Conservation (phyloP, 768 basidiomycete species). For the Galerina sulciceps region DNA sequence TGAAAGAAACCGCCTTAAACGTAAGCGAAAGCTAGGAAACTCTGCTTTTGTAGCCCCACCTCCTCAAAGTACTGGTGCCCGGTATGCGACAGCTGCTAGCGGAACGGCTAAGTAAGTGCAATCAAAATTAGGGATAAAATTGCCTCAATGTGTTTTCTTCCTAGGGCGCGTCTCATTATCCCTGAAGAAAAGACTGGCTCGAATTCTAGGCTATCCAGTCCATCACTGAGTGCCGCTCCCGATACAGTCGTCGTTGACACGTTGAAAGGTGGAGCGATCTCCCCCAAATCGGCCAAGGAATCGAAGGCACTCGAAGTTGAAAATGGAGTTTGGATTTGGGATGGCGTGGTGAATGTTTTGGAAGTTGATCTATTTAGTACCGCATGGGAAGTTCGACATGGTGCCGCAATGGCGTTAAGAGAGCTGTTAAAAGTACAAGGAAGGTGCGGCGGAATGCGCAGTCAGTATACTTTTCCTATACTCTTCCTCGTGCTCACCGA, state of each 20-base stretch:
- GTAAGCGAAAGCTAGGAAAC: constrained; percentile 90
- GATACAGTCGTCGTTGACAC: constrained; percentile 83
- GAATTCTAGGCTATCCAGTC: constrained; percentile 63
- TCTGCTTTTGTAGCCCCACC: constrained; percentile 80
- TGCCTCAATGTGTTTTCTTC: not conserved
- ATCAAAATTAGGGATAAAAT: no score
- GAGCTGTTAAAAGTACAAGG: constrained; percentile 89
- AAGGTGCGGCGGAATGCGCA: constrained; percentile 79
- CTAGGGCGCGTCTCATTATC: constrained; percentile 75
- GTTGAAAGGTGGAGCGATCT: constrained; percentile 83
- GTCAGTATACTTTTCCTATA: constrained; percentile 37
- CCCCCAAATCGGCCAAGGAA: constrained; percentile 76
- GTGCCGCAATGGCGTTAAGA: constrained; percentile 87
- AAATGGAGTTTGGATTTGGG: constrained; percentile 85
- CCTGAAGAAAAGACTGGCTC: constrained; percentile 57
- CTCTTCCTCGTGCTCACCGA: not conserved
- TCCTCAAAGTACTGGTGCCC: constrained; percentile 61
- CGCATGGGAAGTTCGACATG: constrained; percentile 94
- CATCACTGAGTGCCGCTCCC: constrained; percentile 43
- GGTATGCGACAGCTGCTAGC: constrained; percentile 61
- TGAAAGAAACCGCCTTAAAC: constrained; percentile 91
- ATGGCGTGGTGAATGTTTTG: constrained; percentile 77
- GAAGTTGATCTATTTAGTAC: constrained; percentile 85
- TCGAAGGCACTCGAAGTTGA: constrained; percentile 78
- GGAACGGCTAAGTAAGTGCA: constrained; percentile 63